Evolutionary conservation across 164 flowering plant species (phyloP).

Genomic region (Nelumbo lutea): DNA sequence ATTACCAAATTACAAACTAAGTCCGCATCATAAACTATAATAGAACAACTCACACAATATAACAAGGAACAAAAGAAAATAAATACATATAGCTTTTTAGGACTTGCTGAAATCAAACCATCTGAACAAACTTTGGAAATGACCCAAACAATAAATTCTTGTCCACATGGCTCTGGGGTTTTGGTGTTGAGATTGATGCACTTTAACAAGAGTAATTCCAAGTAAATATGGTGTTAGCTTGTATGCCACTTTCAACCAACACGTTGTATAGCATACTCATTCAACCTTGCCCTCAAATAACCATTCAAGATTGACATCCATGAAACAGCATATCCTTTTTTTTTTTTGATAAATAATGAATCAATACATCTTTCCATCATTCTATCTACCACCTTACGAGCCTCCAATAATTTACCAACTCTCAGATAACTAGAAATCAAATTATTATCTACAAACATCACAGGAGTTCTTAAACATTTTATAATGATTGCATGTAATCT

Average conservation of each 20-base stretch:
- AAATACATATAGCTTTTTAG: no score
- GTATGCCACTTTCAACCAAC: constrained; percentile 32
- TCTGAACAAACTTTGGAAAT: no score
- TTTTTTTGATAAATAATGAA: no score
- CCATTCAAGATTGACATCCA: constrained; percentile 84
- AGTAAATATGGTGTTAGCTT: constrained; percentile 20
- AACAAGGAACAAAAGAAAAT: no score
- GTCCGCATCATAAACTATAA: no score
- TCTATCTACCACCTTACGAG: constrained; percentile 67
- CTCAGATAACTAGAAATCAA: constrained; percentile 50
- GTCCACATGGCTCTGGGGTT: no score
- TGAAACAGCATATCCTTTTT: constrained; percentile 40
- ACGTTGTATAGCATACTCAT: constrained; percentile 45
- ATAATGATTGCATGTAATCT: constrained; percentile 40
- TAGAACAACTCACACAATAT: no score
- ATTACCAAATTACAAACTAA: no score
- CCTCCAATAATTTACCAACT: constrained; percentile 38
- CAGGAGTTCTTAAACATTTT: constrained; percentile 21
- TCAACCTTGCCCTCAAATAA: constrained; percentile 41
- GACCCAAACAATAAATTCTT: no score
- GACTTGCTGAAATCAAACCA: no score
- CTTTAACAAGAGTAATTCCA: no score
- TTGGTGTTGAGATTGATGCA: no score
- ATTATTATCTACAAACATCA: constrained; percentile 46
- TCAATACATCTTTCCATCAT: constrained; percentile 28